Percentiles rank a stretch among this genome's conserved stretches.
These are phyloP conservation scores for Pichia sp. DNA, from an alignment of 1,139 yeast genomes.

Conservation along the genomic window DNA sequence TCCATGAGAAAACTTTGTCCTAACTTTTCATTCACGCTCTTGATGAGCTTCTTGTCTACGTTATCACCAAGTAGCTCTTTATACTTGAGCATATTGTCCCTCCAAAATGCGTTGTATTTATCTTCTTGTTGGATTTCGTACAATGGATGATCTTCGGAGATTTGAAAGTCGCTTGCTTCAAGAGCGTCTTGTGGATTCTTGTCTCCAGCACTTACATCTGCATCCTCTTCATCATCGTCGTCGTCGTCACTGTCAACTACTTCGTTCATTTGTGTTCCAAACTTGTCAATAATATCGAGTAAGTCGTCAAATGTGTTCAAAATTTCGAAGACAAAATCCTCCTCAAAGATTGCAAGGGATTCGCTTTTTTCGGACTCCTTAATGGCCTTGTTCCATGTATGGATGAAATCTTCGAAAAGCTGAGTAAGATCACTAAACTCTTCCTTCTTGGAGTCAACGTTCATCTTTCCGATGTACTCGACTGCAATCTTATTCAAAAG, in stretches of 20 bases:
- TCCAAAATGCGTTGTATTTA: constrained; percentile 48
- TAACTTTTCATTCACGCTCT: constrained; percentile 32
- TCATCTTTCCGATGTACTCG: constrained; percentile 46
- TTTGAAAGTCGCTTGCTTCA: constrained; percentile 26
- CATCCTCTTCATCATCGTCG: constrained; percentile 30
- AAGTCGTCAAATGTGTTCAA: constrained; percentile 42
- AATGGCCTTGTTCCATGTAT: constrained; percentile 23
- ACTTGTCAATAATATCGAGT: constrained; percentile 57
- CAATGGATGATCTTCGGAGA: constrained; percentile 49
- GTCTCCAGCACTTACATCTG: constrained; percentile 20
- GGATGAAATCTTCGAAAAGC: constrained; percentile 7
- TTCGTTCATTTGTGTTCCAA: constrained; percentile 48
- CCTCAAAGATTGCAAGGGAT: constrained; percentile 17
- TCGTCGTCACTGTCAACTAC: constrained; percentile 45
- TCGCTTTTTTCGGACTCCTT: constrained; percentile 24
- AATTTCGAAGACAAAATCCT: constrained; percentile 20
- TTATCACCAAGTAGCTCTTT: constrained; percentile 30
- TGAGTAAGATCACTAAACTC: constrained; percentile 36
- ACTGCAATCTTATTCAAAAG: constrained; percentile 51
- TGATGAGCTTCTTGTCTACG: constrained; percentile 10
- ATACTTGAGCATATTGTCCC: constrained; percentile 42
- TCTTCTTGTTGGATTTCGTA: constrained; percentile 29
- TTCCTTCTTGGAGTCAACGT: constrained; percentile 31
- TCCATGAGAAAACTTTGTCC: constrained; percentile 60
- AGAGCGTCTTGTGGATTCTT: constrained; percentile 22